Evolutionary conservation across 306 rosid species (phyloP).

Genomic region (Luffa acutangula): DNA sequence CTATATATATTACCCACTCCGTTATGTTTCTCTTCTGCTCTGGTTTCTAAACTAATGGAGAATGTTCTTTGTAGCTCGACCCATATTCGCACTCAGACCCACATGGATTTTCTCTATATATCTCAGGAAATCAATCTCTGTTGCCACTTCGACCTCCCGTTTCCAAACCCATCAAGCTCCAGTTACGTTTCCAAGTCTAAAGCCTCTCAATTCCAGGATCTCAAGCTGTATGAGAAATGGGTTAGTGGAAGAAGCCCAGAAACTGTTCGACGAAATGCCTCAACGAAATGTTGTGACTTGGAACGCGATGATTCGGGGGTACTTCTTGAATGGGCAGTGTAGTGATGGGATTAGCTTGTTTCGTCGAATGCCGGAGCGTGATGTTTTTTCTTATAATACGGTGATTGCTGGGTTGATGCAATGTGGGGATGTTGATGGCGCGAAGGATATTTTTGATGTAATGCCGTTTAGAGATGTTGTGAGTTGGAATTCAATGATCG

Average conservation of each 20-base stretch:
- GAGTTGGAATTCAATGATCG: slow-evolving; percentile 44
- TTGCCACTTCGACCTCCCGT: slow-evolving; percentile 1
- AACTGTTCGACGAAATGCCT: slow-evolving; percentile 37
- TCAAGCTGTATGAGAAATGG: slow-evolving; percentile 28
- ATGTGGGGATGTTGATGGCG: slow-evolving; percentile 33
- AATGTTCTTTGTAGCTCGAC: slow-evolving; percentile 21
- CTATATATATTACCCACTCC: background rate
- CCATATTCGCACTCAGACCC: slow-evolving; percentile 15
- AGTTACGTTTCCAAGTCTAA: slow-evolving; percentile 1
- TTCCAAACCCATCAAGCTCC: slow-evolving; percentile 2
- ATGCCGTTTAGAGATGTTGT: slow-evolving; percentile 32
- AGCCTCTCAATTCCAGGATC: slow-evolving; percentile 40
- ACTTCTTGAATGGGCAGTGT: slow-evolving; percentile 14
- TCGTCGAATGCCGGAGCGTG: slow-evolving; percentile 24
- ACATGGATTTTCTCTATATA: slow-evolving; percentile 2
- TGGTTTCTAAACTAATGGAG: slow-evolving; percentile 15
- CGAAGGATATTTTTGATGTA: slow-evolving; percentile 20
- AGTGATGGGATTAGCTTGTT: slow-evolving; percentile 20
- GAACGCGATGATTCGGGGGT: slow-evolving; percentile 43
- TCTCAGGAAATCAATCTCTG: slow-evolving; percentile 6
- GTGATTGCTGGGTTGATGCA: slow-evolving; percentile 45
- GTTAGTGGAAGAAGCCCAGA: slow-evolving; percentile 27
- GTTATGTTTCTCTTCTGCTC: background rate
- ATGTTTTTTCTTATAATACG: slow-evolving; percentile 35
- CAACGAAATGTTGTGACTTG: slow-evolving; percentile 32